phyloP scores from a whole-genome alignment of 441 rosid genomes.

The Populus hybrid region DNA sequence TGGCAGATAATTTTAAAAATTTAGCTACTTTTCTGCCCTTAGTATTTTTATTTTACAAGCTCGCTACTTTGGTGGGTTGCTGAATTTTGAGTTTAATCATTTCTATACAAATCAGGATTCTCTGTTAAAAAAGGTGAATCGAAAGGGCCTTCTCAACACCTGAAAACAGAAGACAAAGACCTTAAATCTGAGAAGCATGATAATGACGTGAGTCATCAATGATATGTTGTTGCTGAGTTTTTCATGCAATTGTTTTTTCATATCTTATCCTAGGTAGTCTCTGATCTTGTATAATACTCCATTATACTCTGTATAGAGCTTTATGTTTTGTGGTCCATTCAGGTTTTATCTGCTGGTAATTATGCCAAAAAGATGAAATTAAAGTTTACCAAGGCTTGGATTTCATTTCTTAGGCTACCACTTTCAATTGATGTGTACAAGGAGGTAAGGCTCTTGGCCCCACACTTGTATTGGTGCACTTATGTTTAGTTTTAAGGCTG shows the following conservation, averaged over 20 bases:
- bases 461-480: background rate
- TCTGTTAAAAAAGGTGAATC: conserved; percentile 29
- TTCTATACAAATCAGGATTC: conserved; percentile 23
- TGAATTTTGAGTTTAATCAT: conserved; percentile 11
- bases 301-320: background rate
- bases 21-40: background rate
- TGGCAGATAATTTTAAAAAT: background rate
- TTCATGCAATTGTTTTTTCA: background rate
- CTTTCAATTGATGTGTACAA: conserved; percentile 84
- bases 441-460: conserved; percentile 49
- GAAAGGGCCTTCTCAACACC: conserved; percentile 23
- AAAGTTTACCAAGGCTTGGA: conserved; percentile 92
- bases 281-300: background rate
- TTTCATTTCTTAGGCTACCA: conserved; percentile 78
- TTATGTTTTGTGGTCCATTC: conserved; percentile 18
- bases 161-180: conserved; percentile 36
- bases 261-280: conserved; percentile 1
- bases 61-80: background rate
- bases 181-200: conserved; percentile 38
- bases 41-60: background rate
- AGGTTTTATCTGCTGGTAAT: conserved; percentile 60
- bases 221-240: background rate
- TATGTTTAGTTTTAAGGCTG: background rate
- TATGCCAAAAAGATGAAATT: conserved; percentile 73
- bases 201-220: conserved; percentile 43